These are phyloP conservation scores for Aspergillus caelatus DNA, from an alignment of 2,329 filamentous ascomycete species.

Conservation along the genomic window DNA sequence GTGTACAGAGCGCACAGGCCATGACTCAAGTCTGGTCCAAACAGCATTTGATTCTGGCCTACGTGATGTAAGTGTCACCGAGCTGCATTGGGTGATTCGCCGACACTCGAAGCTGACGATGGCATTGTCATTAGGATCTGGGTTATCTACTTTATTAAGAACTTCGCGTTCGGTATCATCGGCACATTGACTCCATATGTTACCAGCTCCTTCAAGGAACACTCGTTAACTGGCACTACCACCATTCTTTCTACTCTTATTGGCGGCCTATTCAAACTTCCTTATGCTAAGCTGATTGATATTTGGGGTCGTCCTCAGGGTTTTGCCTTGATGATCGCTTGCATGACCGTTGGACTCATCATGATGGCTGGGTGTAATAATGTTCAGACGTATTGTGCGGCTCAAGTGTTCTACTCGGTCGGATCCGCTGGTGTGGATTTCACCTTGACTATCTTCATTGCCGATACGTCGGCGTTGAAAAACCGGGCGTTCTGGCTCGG, in stretches of 20 bases:
- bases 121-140: constrained; percentile 2
- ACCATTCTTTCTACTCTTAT: constrained; percentile 59
- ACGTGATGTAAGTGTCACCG: constrained; percentile 4
- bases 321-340: constrained; percentile 52
- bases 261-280: constrained; percentile 61
- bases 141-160: constrained; percentile 13
- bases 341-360: constrained; percentile 55
- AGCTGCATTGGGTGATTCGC: not conserved
- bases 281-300: constrained; percentile 64
- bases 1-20: constrained; percentile 19
- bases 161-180: constrained; percentile 7
- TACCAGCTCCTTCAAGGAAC: constrained; percentile 9
- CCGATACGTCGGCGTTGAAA: constrained; percentile 62
- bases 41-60: constrained; percentile 12
- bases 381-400: constrained; percentile 64
- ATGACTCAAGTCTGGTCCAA: constrained; percentile 21
- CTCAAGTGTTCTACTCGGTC: constrained; percentile 63
- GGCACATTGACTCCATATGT: constrained; percentile 13
- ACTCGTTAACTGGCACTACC: constrained; percentile 41
- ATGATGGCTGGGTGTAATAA: constrained; percentile 65
- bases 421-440: constrained; percentile 59
- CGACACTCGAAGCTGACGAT: not conserved
- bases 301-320: constrained; percentile 65
- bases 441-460: constrained; percentile 60
- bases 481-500: constrained; percentile 64